These are phyloP conservation scores for Filobasidium uniguttulatum DNA, from an alignment of 1,284 basidiomycete species.

Conservation along the genomic window DNA sequence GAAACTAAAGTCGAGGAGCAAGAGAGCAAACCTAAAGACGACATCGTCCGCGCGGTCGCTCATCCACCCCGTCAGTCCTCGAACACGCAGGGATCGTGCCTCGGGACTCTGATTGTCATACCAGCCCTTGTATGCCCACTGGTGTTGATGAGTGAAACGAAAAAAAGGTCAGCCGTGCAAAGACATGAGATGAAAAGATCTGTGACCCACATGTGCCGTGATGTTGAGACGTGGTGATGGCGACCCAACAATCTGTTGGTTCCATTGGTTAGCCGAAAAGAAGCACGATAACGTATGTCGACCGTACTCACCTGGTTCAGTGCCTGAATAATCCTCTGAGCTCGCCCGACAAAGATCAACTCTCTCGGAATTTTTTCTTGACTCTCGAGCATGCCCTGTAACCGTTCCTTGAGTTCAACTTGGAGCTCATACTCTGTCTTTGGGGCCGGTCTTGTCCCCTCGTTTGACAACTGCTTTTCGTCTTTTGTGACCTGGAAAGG, in stretches of 20 bases:
- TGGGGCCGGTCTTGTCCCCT: slow-evolving; percentile 17
- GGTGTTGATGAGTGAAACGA: too few species aligned
- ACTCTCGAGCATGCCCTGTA: slow-evolving; percentile 41
- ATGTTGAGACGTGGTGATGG: slow-evolving; percentile 78
- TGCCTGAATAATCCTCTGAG: slow-evolving; percentile 54
- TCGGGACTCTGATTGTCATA: slow-evolving; percentile 44
- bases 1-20: slow-evolving; percentile 39
- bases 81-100: slow-evolving; percentile 34
- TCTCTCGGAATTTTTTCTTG: slow-evolving; percentile 41
- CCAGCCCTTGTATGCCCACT: slow-evolving; percentile 39
- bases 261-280: background rate
- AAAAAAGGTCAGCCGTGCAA: background rate
- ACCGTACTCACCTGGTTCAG: slow-evolving; percentile 41
- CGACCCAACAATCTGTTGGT: slow-evolving; percentile 58
- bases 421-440: slow-evolving; percentile 37
- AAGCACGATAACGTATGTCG: background rate
- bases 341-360: slow-evolving; percentile 66
- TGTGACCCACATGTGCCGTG: slow-evolving; percentile 49
- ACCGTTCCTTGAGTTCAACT: slow-evolving; percentile 38
- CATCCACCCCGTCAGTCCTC: slow-evolving; percentile 33
- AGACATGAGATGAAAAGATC: slow-evolving; percentile 38
- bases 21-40: slow-evolving; percentile 36
- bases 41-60: slow-evolving; percentile 30
- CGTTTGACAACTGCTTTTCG: slow-evolving; percentile 14
- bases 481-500: slow-evolving; percentile 31